Evolutionary conservation across 192 early-diverging fungal genomes (phyloP).

Genomic region (Borealophlyctis nickersoniae): DNA sequence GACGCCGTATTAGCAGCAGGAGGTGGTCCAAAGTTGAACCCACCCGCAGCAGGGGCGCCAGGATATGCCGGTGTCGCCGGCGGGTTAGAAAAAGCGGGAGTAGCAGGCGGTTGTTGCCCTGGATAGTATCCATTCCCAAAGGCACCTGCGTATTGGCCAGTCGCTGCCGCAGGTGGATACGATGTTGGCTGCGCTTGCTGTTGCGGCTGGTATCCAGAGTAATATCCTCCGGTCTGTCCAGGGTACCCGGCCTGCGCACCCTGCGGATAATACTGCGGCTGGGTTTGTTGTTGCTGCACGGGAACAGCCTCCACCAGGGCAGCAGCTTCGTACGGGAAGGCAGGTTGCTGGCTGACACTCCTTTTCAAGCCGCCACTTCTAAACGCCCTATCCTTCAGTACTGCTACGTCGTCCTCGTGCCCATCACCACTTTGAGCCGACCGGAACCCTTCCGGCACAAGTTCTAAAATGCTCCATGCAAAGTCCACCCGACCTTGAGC

Average conservation of each 20-base stretch:
- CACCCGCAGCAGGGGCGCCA: slow-evolving; percentile 5
- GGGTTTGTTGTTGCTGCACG: neutral
- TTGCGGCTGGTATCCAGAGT: slow-evolving; percentile 6
- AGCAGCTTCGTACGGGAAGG: slow-evolving; percentile 60
- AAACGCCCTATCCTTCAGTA: slow-evolving; percentile 72
- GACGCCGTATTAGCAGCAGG: neutral
- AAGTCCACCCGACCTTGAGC: slow-evolving; percentile 72
- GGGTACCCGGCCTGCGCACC: slow-evolving; percentile 3
- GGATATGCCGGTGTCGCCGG: slow-evolving; percentile 8
- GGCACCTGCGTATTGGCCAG: neutral
- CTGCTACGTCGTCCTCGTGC: slow-evolving; percentile 46
- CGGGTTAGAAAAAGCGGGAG: too few relatives aligned
- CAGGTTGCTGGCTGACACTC: slow-evolving; percentile 37
- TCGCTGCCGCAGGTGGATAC: neutral
- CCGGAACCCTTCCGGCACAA: slow-evolving; percentile 66
- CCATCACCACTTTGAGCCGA: slow-evolving; percentile 23
- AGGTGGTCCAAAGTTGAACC: neutral
- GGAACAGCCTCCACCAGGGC: slow-evolving; percentile 11
- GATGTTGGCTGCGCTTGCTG: neutral
- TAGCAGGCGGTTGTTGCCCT: neutral
- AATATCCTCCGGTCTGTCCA: slow-evolving; percentile 4
- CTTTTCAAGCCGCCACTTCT: slow-evolving; percentile 48
- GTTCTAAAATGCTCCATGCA: slow-evolving; percentile 74
- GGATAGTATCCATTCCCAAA: neutral
- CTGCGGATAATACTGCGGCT: slow-evolving; percentile 4